phyloP scores from a whole-genome alignment of 257 asterid species.

The Ocimum tenuiflorum region DNA sequence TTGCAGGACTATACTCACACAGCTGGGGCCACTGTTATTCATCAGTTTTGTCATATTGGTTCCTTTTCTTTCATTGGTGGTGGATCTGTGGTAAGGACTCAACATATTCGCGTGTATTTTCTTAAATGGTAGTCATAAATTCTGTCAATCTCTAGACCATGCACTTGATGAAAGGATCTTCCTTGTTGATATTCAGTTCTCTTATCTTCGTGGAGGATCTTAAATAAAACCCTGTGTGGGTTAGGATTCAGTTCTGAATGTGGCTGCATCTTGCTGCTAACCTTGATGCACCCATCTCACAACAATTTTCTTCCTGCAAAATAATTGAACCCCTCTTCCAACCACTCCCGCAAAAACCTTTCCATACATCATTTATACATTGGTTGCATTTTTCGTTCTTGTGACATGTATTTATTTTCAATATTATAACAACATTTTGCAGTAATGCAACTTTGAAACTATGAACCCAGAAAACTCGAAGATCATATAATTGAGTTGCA shows the following conservation, averaged over 20 bases:
- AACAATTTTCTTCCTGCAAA: no score
- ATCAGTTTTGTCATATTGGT: conserved; percentile 91
- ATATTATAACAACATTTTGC: not conserved
- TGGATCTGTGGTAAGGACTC: conserved; percentile 71
- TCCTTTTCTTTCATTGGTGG: conserved; percentile 93
- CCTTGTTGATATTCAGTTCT: no score
- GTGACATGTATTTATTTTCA: not conserved
- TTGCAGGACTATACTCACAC: conserved; percentile 79
- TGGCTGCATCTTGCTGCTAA: no score
- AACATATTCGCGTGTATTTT: not conserved
- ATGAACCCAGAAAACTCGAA: not conserved
- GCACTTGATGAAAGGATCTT: not conserved
- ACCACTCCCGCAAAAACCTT: not conserved
- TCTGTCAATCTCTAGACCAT: not conserved
- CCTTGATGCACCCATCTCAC: no score
- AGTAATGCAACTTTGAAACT: not conserved
- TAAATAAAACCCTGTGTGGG: not conserved
- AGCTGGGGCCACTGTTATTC: conserved; percentile 74
- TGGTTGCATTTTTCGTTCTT: conserved; percentile 1
- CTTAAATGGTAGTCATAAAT: not conserved
- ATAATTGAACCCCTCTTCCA: no score
- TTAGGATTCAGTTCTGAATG: not conserved
- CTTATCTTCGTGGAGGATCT: not conserved
- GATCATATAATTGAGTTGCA: not conserved
- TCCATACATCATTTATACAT: not conserved